These are phyloP conservation scores for Spathaspora sp. DNA, from an alignment of 805 yeast species.

Conservation along the genomic window DNA sequence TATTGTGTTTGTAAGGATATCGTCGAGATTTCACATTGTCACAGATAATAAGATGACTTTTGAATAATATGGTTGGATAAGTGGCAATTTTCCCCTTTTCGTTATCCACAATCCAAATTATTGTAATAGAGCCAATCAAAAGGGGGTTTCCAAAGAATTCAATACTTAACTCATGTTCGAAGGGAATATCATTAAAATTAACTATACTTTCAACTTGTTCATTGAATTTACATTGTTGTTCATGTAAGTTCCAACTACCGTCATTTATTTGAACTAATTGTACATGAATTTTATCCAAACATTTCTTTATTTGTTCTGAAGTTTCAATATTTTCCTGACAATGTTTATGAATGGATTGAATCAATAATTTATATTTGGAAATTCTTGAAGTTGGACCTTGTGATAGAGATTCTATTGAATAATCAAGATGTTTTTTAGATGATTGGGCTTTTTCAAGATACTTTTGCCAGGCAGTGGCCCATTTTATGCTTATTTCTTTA, in stretches of 20 bases:
- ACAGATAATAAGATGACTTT: constrained; percentile 46
- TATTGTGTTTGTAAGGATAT: constrained; percentile 18
- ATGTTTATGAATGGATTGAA: constrained; percentile 27
- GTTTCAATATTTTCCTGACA: background rate
- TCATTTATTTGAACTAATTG: constrained; percentile 7
- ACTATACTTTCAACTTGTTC: background rate
- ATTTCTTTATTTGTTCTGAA: background rate
- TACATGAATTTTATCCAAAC: constrained; percentile 9
- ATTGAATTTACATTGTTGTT: background rate
- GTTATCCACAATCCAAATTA: constrained; percentile 34
- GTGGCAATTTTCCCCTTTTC: constrained; percentile 5
- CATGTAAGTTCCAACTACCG: background rate
- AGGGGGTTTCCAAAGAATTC: constrained; percentile 46
- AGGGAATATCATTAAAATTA: constrained; percentile 9
- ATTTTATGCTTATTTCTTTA: background rate
- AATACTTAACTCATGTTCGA: constrained; percentile 18
- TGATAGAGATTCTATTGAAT: constrained; percentile 50
- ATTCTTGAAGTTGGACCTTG: constrained; percentile 53
- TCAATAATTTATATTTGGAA: constrained; percentile 47
- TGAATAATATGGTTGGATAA: constrained; percentile 43
- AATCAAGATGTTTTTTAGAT: constrained; percentile 33
- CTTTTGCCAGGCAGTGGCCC: constrained; percentile 24
- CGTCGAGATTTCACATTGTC: constrained; percentile 4
- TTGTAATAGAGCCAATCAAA: constrained; percentile 40
- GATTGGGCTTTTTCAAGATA: constrained; percentile 44